These are phyloP conservation scores for Talaromyces pinophilus DNA, from an alignment of 2,329 filamentous ascomycete genomes.

Conservation along the genomic window DNA sequence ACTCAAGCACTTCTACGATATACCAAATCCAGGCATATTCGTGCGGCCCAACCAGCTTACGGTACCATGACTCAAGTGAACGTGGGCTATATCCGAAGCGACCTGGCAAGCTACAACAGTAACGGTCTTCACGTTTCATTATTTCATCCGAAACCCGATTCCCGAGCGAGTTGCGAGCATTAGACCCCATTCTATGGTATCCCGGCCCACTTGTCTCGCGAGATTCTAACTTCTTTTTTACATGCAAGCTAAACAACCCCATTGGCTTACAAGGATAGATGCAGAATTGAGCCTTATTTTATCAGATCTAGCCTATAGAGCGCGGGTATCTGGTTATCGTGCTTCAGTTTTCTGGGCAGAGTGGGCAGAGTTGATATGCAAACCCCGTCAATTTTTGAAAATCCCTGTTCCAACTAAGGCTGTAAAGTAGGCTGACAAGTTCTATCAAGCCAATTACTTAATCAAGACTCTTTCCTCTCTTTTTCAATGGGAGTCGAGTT, in stretches of 20 bases:
- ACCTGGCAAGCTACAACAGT: not conserved
- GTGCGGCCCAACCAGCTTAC: not conserved
- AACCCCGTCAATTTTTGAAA: not conserved
- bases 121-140: not conserved
- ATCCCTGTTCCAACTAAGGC: not conserved
- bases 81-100: not conserved
- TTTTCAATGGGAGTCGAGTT: not conserved
- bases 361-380: not conserved
- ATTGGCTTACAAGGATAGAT: slow-evolving; percentile 3
- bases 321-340: not conserved
- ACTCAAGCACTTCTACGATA: not conserved
- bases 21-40: not conserved
- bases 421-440: not conserved
- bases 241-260: not conserved
- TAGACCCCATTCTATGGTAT: not conserved
- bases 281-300: not conserved
- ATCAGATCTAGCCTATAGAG: not conserved
- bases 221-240: slow-evolving; percentile 6
- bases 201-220: slow-evolving; percentile 4
- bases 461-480: not conserved
- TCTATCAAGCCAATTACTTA: slow-evolving; percentile 9
- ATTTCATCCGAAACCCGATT: slow-evolving; percentile 3
- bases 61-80: not conserved
- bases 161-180: slow-evolving; percentile 7
- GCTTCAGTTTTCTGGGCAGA: not conserved